These are phyloP conservation scores for Rhizopus sp. DNA, from an alignment of 371 early-diverging fungal genomes.

Conservation along the genomic window DNA sequence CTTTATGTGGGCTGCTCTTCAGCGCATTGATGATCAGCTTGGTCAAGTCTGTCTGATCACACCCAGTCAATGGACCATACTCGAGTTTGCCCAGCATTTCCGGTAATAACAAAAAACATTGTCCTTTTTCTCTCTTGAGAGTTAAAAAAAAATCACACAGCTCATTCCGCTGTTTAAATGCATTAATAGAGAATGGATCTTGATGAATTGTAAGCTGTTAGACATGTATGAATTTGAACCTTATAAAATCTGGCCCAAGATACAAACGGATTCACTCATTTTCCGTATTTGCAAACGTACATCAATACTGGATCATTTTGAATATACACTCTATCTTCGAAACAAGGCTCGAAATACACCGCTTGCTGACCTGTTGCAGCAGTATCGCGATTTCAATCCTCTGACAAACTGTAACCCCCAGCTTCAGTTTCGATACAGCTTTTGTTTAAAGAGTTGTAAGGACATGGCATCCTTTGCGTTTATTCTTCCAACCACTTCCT, in stretches of 20 bases:
- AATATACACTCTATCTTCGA: constrained; percentile 21
- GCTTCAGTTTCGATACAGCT: constrained; percentile 12
- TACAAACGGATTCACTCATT: constrained; percentile 68
- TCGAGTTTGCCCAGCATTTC: constrained; percentile 62
- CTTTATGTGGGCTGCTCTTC: constrained; percentile 49
- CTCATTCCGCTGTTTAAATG: not conserved
- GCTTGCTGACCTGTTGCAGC: constrained; percentile 8
- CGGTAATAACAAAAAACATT: constrained; percentile 26
- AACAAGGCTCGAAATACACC: constrained; percentile 10
- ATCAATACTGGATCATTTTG: constrained; percentile 21
- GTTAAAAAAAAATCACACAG: too few species aligned
- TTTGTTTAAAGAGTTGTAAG: not conserved
- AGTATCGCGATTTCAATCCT: constrained; percentile 11
- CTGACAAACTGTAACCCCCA: constrained; percentile 6
- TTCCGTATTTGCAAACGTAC: constrained; percentile 49
- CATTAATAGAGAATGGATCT: constrained; percentile 54
- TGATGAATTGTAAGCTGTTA: constrained; percentile 54
- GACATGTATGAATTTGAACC: constrained; percentile 67
- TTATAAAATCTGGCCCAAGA: constrained; percentile 66
- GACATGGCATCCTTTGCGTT: constrained; percentile 45
- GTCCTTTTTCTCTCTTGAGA: too few species aligned
- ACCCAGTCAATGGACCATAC: constrained; percentile 67
- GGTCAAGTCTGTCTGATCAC: constrained; percentile 51
- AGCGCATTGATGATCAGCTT: constrained; percentile 37
- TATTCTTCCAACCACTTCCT: constrained; percentile 49